Evolutionary conservation across 1,139 yeast species (phyloP).

Genomic region (Hyphopichia burtonii): DNA sequence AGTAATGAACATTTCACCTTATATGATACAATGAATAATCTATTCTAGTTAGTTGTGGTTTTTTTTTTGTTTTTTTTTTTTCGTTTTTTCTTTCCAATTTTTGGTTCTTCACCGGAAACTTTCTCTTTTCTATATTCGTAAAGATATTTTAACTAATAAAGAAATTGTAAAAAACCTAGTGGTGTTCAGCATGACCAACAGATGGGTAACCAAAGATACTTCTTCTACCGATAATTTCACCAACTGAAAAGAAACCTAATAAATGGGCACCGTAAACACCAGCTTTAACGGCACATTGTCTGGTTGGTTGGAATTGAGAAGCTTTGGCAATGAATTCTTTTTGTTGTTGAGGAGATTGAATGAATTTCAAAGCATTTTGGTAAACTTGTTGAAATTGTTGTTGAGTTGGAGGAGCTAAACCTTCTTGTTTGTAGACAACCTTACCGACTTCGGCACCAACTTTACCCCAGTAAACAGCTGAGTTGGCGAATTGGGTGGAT

Average conservation of each 20-base stretch:
- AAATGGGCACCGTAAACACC: slow-evolving; percentile 81
- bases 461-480: slow-evolving; percentile 82
- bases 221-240: slow-evolving; percentile 98
- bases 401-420: slow-evolving; percentile 84
- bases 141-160: no score
- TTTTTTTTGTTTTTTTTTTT: neutral
- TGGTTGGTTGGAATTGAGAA: slow-evolving; percentile 48
- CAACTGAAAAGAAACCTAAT: slow-evolving; percentile 88
- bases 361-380: slow-evolving; percentile 42
- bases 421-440: slow-evolving; percentile 88
- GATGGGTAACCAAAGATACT: slow-evolving; percentile 80
- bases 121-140: no score
- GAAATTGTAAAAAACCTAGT: slow-evolving; percentile 10
- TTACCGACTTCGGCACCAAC: slow-evolving; percentile 86
- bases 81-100: neutral
- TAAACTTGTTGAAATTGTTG: slow-evolving; percentile 80
- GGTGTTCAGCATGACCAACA: slow-evolving; percentile 28
- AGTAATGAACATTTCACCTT: neutral
- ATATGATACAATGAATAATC: slow-evolving; percentile 6
- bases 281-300: slow-evolving; percentile 62
- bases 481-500: slow-evolving; percentile 42
- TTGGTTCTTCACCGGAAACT: neutral
- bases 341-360: slow-evolving; percentile 42
- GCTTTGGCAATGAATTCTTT: slow-evolving; percentile 47
- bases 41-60: neutral